phyloP scores from a whole-genome alignment of 495 filamentous ascomycete genomes.

The Evansstolkia leycettana region DNA sequence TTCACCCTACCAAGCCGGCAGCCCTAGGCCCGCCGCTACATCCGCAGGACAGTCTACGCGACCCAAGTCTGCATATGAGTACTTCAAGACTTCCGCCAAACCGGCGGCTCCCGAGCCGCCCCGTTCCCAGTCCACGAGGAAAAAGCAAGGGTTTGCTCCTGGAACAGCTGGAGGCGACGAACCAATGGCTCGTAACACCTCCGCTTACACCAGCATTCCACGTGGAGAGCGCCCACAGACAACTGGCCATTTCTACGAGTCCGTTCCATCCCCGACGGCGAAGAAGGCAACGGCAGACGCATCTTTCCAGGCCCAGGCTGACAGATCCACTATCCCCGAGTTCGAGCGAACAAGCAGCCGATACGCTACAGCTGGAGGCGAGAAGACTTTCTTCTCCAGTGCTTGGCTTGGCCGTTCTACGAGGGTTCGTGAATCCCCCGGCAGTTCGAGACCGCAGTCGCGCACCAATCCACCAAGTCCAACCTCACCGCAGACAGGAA shows the following conservation, averaged over 20 bases:
- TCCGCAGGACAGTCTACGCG: constrained; percentile 19
- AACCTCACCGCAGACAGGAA: constrained; percentile 11
- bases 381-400: constrained; percentile 47
- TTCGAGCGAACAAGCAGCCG: constrained; percentile 48
- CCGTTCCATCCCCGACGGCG: constrained; percentile 27
- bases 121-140: constrained; percentile 32
- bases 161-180: constrained; percentile 43
- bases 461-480: constrained; percentile 27
- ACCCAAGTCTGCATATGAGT: constrained; percentile 34
- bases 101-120: constrained; percentile 14
- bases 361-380: constrained; percentile 57
- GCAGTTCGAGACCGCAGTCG: constrained; percentile 10
- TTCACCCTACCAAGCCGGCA: constrained; percentile 5
- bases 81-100: constrained; percentile 22
- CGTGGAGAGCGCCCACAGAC: constrained; percentile 22
- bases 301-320: constrained; percentile 5
- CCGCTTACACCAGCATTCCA: constrained; percentile 33
- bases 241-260: constrained; percentile 19
- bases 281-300: constrained; percentile 21
- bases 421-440: constrained; percentile 33
- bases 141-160: constrained; percentile 42
- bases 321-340: constrained; percentile 17
- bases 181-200: constrained; percentile 39
- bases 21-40: constrained; percentile 20
- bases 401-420: constrained; percentile 31